A percentile compares a stretch with the other conserved stretches of the same genome.
Conservation (phyloP, 2,329 filamentous ascomycete genomes). For the Penicillium decumbens region DNA sequence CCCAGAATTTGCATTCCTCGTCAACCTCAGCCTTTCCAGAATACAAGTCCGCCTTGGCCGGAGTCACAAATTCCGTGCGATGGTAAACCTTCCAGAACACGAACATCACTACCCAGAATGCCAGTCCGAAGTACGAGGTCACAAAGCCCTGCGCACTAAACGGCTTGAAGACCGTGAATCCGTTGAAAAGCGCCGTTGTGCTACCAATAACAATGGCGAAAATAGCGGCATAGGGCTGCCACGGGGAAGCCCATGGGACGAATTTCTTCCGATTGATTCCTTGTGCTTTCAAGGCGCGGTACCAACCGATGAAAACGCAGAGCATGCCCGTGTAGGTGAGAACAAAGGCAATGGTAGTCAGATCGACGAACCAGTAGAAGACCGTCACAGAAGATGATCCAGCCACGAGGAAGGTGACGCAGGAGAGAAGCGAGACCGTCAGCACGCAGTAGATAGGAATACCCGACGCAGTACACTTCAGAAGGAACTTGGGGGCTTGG, state of each 20-base stretch:
- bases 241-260: conserved; percentile 63
- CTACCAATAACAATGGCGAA: conserved; percentile 53
- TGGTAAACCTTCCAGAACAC: conserved; percentile 34
- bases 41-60: conserved; percentile 28
- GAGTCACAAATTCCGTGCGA: conserved; percentile 26
- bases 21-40: conserved; percentile 34
- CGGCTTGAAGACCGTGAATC: conserved; percentile 47
- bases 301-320: conserved; percentile 65
- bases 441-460: conserved; percentile 68
- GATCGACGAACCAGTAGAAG: conserved; percentile 65
- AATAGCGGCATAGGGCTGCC: conserved; percentile 67
- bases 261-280: conserved; percentile 58
- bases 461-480: conserved; percentile 55
- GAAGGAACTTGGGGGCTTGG: conserved; percentile 53
- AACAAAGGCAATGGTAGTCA: conserved; percentile 40
- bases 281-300: conserved; percentile 64
- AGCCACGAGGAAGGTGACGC: conserved; percentile 68
- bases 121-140: conserved; percentile 48
- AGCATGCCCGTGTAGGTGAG: conserved; percentile 58
- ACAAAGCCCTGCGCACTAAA: conserved; percentile 48
- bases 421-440: conserved; percentile 59
- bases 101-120: conserved; percentile 43
- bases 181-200: conserved; percentile 61
- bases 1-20: conserved; percentile 33
- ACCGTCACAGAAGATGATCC: conserved; percentile 60